A percentile compares a stretch with the other conserved stretches of the same genome.
These are phyloP conservation scores for Linnemannia elongata DNA, from an alignment of 192 early-diverging fungal genomes.

Conservation along the genomic window DNA sequence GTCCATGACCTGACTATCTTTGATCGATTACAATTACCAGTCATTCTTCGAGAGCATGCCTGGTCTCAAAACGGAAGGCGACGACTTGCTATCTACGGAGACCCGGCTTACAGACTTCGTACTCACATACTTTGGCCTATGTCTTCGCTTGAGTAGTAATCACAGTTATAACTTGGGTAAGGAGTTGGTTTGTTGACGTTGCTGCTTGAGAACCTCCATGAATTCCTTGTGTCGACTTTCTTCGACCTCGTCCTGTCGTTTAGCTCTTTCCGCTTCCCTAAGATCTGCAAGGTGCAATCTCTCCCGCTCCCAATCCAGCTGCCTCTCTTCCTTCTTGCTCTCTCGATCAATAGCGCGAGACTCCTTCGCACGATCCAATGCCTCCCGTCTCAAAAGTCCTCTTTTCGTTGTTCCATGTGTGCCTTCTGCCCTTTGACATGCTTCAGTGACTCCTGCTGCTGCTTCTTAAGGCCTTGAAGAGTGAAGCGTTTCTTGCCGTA, in stretches of 20 bases:
- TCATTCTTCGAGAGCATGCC: too few relatives aligned
- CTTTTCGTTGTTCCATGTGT: background rate
- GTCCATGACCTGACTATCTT: too few relatives aligned
- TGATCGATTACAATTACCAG: too few relatives aligned
- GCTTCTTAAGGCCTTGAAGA: background rate
- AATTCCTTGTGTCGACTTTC: background rate
- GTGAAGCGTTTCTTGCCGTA: background rate
- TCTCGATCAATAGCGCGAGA: background rate
- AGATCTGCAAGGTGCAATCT: background rate
- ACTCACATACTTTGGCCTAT: too few relatives aligned
- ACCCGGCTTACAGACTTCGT: too few relatives aligned
- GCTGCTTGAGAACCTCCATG: background rate
- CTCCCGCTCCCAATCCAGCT: conserved; percentile 2
- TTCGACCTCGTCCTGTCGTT: background rate
- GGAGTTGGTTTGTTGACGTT: background rate
- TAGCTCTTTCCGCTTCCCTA: background rate
- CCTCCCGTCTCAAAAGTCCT: background rate
- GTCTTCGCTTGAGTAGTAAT: too few relatives aligned
- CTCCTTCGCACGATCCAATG: background rate
- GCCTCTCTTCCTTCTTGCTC: background rate
- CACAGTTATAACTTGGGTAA: background rate
- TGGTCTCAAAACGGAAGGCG: too few relatives aligned
- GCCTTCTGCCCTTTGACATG: background rate
- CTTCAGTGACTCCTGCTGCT: background rate
- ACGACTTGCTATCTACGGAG: too few relatives aligned